Evolutionary conservation across 768 basidiomycete species (phyloP).

Genomic region (Suillus bovinus): DNA sequence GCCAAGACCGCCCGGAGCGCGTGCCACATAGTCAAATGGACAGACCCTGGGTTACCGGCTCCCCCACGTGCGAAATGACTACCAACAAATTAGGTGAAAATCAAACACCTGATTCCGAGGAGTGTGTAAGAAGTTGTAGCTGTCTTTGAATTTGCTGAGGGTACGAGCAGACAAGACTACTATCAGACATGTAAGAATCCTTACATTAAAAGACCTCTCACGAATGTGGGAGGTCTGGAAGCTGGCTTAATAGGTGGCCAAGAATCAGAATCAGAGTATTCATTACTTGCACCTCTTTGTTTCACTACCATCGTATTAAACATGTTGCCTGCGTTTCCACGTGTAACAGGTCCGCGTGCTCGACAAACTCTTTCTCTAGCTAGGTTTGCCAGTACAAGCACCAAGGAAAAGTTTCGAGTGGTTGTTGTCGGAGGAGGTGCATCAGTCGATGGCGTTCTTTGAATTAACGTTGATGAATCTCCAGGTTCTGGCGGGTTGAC

Average conservation of each 20-base stretch:
- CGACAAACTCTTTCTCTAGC: slow-evolving; percentile 10
- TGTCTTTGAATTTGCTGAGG: too few relatives aligned
- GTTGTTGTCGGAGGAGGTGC: slow-evolving; percentile 86
- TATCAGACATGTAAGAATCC: too few relatives aligned
- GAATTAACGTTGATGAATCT: slow-evolving; percentile 9
- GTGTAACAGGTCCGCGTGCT: slow-evolving; percentile 12
- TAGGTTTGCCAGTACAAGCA: slow-evolving; percentile 26
- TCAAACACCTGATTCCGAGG: too few relatives aligned
- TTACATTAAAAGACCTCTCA: too few relatives aligned
- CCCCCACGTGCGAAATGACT: not conserved
- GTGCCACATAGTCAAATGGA: not conserved
- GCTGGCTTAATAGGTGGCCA: too few relatives aligned
- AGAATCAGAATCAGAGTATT: not conserved
- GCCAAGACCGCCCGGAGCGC: not conserved
- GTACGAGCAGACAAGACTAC: too few relatives aligned
- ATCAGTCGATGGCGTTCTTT: slow-evolving; percentile 17
- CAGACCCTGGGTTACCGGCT: not conserved
- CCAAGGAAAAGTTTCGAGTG: slow-evolving; percentile 70
- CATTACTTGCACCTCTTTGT: not conserved
- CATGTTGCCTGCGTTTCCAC: slow-evolving; percentile 16
- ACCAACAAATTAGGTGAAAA: too few relatives aligned
- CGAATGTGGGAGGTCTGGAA: too few relatives aligned
- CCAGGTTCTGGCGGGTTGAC: slow-evolving; percentile 80
- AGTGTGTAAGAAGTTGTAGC: too few relatives aligned
- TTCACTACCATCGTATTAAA: not conserved